phyloP scores from a whole-genome alignment of 805 yeast genomes.

The Spathaspora sp. region DNA sequence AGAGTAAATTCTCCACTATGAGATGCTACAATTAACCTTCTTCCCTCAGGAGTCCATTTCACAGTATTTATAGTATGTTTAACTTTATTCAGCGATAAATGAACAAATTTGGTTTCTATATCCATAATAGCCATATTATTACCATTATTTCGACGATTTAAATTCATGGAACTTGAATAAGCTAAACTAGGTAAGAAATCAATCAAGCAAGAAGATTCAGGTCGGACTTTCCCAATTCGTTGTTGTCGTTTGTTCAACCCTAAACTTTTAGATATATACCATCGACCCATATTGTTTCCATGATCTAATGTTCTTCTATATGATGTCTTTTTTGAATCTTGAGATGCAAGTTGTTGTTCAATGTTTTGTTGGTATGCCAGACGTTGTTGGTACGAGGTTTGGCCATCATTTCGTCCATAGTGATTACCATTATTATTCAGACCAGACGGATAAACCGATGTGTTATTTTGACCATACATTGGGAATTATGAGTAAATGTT shows the following conservation, averaged over 20 bases:
- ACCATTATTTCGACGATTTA: slow-evolving; percentile 17
- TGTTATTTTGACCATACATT: background rate
- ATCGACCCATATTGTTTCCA: slow-evolving; percentile 69
- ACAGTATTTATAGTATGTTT: slow-evolving; percentile 86
- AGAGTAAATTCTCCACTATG: slow-evolving; percentile 94
- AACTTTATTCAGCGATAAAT: slow-evolving; percentile 85
- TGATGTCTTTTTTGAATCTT: slow-evolving; percentile 44
- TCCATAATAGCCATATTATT: slow-evolving; percentile 52
- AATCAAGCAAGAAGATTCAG: slow-evolving; percentile 63
- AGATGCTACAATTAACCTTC: slow-evolving; percentile 83
- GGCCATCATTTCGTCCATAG: background rate
- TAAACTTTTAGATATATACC: slow-evolving; percentile 46
- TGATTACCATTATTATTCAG: background rate
- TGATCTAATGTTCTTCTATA: slow-evolving; percentile 74
- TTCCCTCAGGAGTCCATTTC: slow-evolving; percentile 96
- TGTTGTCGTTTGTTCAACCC: slow-evolving; percentile 32
- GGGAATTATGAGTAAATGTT: too few relatives aligned
- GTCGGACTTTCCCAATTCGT: slow-evolving; percentile 54
- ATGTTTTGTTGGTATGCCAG: slow-evolving; percentile 29
- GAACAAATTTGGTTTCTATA: slow-evolving; percentile 78
- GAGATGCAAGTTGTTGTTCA: slow-evolving; percentile 43
- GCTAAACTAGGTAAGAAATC: slow-evolving; percentile 66
- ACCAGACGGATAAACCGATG: background rate
- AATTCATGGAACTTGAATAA: slow-evolving; percentile 36
- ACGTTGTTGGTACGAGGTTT: background rate